Evolutionary conservation across 345 rosid species (phyloP).

Genomic region (Sonneratia alba): DNA sequence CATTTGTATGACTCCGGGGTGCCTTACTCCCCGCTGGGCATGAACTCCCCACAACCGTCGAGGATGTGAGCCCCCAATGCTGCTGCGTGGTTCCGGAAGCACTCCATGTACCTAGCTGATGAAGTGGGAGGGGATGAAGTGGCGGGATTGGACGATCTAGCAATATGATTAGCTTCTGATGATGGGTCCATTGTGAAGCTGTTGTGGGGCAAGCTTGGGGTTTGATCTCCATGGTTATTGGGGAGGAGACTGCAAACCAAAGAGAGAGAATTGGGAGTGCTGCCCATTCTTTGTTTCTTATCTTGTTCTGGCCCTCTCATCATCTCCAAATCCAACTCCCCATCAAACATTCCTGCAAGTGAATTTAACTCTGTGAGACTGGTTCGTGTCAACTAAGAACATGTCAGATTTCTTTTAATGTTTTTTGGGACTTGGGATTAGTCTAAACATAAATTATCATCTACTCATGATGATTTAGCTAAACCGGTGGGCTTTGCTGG

Average conservation of each 20-base stretch:
- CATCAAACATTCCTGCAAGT: too few species aligned
- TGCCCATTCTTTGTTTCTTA: background rate
- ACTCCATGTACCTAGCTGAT: constrained; percentile 20
- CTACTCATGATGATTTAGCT: background rate
- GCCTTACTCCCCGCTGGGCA: constrained; percentile 23
- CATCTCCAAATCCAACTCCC: too few species aligned
- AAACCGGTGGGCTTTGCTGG: background rate
- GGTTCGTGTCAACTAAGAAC: too few species aligned
- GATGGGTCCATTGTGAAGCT: background rate
- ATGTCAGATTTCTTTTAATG: too few species aligned
- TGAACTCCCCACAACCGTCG: constrained; percentile 37
- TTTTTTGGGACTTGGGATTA: too few species aligned
- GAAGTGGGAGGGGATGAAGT: too few species aligned
- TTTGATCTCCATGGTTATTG: too few species aligned
- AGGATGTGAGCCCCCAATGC: constrained; percentile 16
- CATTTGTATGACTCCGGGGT: constrained; percentile 22
- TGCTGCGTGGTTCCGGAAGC: constrained; percentile 29
- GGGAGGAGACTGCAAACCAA: background rate
- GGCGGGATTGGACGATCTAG: constrained; percentile 22
- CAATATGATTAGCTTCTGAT: background rate
- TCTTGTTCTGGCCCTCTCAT: background rate
- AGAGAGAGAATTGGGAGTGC: background rate
- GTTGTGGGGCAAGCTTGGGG: background rate
- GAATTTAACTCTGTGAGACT: too few species aligned
- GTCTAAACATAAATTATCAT: background rate